phyloP scores from a whole-genome alignment of 2,329 filamentous ascomycete genomes.

The Neofusicoccum umdonicola region DNA sequence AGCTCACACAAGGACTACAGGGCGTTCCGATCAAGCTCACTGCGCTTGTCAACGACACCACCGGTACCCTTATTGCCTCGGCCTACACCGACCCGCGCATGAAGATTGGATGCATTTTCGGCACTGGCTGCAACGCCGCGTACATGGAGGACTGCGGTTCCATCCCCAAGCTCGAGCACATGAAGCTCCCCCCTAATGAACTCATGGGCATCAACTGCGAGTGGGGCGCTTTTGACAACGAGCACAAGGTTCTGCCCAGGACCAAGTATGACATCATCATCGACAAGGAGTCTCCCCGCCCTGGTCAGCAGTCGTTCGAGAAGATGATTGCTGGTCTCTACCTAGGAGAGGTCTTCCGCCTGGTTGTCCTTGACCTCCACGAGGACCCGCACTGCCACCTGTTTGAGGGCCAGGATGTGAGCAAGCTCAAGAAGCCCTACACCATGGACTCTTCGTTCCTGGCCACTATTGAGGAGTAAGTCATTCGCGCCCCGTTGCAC shows the following conservation, averaged over 20 bases:
- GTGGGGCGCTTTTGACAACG: slow-evolving; percentile 96
- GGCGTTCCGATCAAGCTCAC: slow-evolving; percentile 88
- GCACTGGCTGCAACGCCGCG: slow-evolving; percentile 95
- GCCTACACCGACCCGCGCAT: slow-evolving; percentile 92
- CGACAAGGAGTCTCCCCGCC: slow-evolving; percentile 86
- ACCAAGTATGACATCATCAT: slow-evolving; percentile 85
- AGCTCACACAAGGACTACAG: slow-evolving; percentile 59
- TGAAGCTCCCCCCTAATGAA: slow-evolving; percentile 79
- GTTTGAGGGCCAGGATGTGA: slow-evolving; percentile 80
- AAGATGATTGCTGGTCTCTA: slow-evolving; percentile 98
- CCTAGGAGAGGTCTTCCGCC: slow-evolving; percentile 89
- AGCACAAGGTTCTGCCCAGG: slow-evolving; percentile 81
- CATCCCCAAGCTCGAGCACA: slow-evolving; percentile 88
- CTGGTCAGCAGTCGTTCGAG: slow-evolving; percentile 92
- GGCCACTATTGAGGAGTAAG: slow-evolving; percentile 76
- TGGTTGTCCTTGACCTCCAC: slow-evolving; percentile 80
- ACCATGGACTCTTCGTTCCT: slow-evolving; percentile 90
- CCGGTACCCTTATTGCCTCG: slow-evolving; percentile 92
- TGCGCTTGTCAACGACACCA: slow-evolving; percentile 96
- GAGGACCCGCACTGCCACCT: slow-evolving; percentile 62
- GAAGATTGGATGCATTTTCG: slow-evolving; percentile 97
- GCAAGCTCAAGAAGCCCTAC: slow-evolving; percentile 80
- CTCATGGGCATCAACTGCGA: slow-evolving; percentile 98
- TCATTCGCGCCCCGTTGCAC: neutral
- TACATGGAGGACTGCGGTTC: slow-evolving; percentile 94